Evolutionary conservation across 192 early-diverging fungal genomes (phyloP), one percentile per base, ranked within the genome.

Genomic region (Entomortierella lignicola): DNA sequence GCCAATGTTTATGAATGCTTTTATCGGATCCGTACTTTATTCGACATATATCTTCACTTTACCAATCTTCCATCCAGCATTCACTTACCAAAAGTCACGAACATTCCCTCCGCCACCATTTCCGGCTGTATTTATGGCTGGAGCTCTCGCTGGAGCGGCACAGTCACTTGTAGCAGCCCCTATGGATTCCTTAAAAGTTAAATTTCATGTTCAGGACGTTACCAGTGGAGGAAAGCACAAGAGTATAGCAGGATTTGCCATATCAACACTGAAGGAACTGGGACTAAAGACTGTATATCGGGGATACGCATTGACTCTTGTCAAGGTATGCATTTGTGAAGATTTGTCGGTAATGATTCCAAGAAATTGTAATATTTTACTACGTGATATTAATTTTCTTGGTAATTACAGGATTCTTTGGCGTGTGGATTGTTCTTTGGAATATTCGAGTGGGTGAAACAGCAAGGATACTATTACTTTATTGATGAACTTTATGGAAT

Each of bases 391-490:
- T n/a, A n/a, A n/a, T n/a, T n/a, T n/a, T n/a, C n/a, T n/a, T n/a
- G n/a, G n/a, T n/a, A n/a, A n/a, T n/a, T n/a, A n/a, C n/a, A 94
- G 85, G 92, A 94, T 67, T 87, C 89, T 0, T 55, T 88, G 18
- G 91, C 91, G 3, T 94, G 90, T 72, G 90, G 91, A 7, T 77
- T 90, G 20, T 94, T 94, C 57, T 94, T 94, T 85, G 91, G 89
- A 18, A 83, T 89, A 8, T 94, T 94, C 74, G 92, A 94, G 72
- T 89, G 84, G 83, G 85, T 90, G 10, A 94, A 94, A 44, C 86
- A 90, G 37, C 88, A 92, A 56, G 88, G 89, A 27, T 91, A 92
- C 55, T 89, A 90, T 55, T 87, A 75, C 67, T 91, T 71, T 74
- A 86, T 85, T 54, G 85, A 85, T 44, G 83, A 85, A 48, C 69